phyloP scores from a whole-genome alignment of 2,329 filamentous ascomycete species.

The Microdochium trichocladiopsis region DNA sequence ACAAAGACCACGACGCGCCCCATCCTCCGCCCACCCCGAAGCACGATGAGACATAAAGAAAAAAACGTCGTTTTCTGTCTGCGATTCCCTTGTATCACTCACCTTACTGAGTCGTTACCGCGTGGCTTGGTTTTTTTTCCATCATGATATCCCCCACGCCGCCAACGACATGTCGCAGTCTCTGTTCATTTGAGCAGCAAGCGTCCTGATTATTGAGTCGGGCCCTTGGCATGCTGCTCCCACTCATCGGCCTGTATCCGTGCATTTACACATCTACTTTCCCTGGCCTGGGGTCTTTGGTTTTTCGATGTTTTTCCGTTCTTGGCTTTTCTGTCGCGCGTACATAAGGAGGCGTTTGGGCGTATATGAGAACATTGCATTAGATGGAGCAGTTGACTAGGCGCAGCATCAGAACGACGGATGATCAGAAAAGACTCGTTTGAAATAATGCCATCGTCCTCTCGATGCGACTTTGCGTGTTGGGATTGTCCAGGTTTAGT shows the following conservation, averaged over 20 bases:
- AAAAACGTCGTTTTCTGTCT: background rate
- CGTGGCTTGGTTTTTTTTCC: background rate
- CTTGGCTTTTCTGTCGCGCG: background rate
- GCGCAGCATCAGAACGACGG: too few species aligned
- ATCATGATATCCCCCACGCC: background rate
- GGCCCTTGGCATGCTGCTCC: background rate
- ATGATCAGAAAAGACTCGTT: too few species aligned
- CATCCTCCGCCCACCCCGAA: background rate
- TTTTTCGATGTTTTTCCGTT: background rate
- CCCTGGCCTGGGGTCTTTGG: background rate
- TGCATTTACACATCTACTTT: background rate
- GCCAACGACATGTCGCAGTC: background rate
- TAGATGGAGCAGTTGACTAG: too few species aligned
- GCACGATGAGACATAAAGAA: background rate
- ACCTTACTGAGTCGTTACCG: background rate
- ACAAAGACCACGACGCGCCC: background rate
- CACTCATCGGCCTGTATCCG: background rate
- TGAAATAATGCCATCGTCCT: too few species aligned
- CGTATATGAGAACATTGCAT: too few species aligned
- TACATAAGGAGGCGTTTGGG: background rate
- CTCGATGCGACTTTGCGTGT: too few species aligned
- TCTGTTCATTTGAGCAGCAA: background rate
- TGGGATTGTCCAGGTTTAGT: too few species aligned
- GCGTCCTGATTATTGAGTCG: background rate
- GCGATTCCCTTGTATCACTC: background rate